phyloP scores from a whole-genome alignment of 306 rosid genomes.

The Oemleria cerasiformis region DNA sequence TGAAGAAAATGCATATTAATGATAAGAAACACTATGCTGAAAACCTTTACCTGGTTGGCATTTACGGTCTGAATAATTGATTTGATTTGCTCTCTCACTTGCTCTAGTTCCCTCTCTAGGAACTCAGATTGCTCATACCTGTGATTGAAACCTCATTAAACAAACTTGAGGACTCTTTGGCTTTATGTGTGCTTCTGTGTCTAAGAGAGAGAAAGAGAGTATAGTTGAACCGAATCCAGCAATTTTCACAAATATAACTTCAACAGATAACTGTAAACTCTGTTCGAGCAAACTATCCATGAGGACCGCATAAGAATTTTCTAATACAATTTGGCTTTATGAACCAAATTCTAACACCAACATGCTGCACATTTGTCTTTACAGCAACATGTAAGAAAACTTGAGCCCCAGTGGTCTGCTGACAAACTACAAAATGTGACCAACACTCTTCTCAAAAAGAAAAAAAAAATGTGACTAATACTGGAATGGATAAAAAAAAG shows the following conservation, averaged over 20 bases:
- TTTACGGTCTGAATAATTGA: constrained; percentile 81
- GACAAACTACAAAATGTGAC: neutral
- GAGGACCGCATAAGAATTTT: no score
- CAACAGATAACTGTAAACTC: no score
- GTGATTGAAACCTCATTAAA: neutral
- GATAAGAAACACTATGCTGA: constrained; percentile 7
- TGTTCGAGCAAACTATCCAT: no score
- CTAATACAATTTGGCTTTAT: no score
- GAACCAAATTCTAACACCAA: no score
- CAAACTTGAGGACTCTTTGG: neutral
- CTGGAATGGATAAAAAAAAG: neutral
- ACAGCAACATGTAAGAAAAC: neutral
- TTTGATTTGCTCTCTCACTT: constrained; percentile 93
- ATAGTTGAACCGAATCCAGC: neutral
- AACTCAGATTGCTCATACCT: constrained; percentile 96
- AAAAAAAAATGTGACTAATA: no score
- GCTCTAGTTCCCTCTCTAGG: constrained; percentile 88
- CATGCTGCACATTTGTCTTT: no score
- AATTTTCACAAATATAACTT: neutral
- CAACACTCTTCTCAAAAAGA: neutral
- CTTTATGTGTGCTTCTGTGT: neutral
- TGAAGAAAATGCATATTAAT: neutral
- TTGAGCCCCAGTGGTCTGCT: neutral
- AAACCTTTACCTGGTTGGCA: constrained; percentile 71
- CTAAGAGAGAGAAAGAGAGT: neutral